Percentiles rank a stretch among this genome's conserved stretches.
These are phyloP conservation scores for Trametes sp. DNA, from an alignment of 1,284 basidiomycete genomes.

Conservation along the genomic window DNA sequence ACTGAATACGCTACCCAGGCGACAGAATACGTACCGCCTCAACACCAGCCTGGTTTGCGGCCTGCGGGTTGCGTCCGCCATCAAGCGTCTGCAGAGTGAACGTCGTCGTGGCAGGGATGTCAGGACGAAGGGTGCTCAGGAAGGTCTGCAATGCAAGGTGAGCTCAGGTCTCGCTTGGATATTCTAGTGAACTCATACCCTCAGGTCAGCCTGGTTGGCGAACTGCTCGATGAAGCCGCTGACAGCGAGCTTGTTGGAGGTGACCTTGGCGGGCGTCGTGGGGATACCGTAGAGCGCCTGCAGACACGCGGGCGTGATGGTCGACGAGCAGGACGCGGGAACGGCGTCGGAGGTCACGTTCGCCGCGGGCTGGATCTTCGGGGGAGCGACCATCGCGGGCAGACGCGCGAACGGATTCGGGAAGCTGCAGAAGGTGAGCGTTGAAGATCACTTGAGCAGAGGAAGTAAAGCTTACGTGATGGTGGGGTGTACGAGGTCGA, in stretches of 20 bases:
- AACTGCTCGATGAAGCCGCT: slow-evolving; percentile 65
- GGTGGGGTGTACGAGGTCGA: slow-evolving; percentile 45
- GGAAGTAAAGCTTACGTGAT: slow-evolving; percentile 4
- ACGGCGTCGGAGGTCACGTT: slow-evolving; percentile 26
- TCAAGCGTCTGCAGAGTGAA: slow-evolving; percentile 62
- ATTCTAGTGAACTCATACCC: slow-evolving; percentile 44
- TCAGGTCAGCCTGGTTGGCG: slow-evolving; percentile 58
- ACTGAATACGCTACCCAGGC: too few species aligned
- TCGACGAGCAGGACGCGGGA: slow-evolving; percentile 46
- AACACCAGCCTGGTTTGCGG: slow-evolving; percentile 26
- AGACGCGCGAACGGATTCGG: slow-evolving; percentile 19
- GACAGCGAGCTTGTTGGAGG: slow-evolving; percentile 59
- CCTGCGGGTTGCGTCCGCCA: slow-evolving; percentile 57
- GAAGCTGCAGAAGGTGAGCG: slow-evolving; percentile 1
- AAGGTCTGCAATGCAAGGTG: slow-evolving; percentile 53
- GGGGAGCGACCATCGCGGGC: slow-evolving; percentile 10
- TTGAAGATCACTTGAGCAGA: not conserved
- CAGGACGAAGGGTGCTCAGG: slow-evolving; percentile 54
- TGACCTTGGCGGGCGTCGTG: slow-evolving; percentile 53
- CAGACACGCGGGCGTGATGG: slow-evolving; percentile 63
- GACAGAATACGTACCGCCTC: slow-evolving; percentile 32
- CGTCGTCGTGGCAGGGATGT: slow-evolving; percentile 57
- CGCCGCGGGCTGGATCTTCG: slow-evolving; percentile 11
- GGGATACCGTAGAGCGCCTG: slow-evolving; percentile 57
- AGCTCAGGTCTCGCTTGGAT: too few species aligned